A percentile compares a stretch with the other conserved stretches of the same genome.
phyloP scores from a whole-genome alignment of 352 stramenopile genomes.

The Phytophthora pistaciae region DNA sequence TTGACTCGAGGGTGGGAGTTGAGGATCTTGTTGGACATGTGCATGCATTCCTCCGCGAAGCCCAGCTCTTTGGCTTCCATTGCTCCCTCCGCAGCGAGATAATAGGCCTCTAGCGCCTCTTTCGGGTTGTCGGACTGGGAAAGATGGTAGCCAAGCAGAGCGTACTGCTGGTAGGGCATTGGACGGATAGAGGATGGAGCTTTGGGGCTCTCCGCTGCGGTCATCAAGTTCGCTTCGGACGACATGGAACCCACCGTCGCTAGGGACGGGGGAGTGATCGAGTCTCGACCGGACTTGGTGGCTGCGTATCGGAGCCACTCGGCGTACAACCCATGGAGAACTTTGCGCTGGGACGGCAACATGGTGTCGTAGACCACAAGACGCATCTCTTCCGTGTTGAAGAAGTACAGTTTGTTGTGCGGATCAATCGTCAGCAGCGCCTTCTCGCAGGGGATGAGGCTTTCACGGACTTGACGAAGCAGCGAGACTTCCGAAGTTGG shows the following conservation, averaged over 20 bases:
- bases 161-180: slow-evolving; percentile 63
- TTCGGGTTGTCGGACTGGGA: slow-evolving; percentile 65
- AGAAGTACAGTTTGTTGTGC: slow-evolving; percentile 67
- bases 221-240: slow-evolving; percentile 15
- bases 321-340: slow-evolving; percentile 71
- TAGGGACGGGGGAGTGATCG: slow-evolving; percentile 11
- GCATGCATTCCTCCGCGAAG: slow-evolving; percentile 80
- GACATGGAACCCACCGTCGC: slow-evolving; percentile 7
- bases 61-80: slow-evolving; percentile 66
- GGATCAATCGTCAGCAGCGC: slow-evolving; percentile 53
- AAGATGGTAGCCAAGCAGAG: slow-evolving; percentile 74
- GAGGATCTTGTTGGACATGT: slow-evolving; percentile 76
- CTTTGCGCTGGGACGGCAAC: slow-evolving; percentile 70
- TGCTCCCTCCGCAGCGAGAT: slow-evolving; percentile 64
- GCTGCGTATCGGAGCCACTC: slow-evolving; percentile 56
- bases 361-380: slow-evolving; percentile 57
- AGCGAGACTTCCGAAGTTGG: slow-evolving; percentile 54
- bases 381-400: slow-evolving; percentile 72
- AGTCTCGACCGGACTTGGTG: slow-evolving; percentile 4
- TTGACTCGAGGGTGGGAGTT: slow-evolving; percentile 48
- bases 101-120: slow-evolving; percentile 65
- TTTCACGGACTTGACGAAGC: slow-evolving; percentile 65
- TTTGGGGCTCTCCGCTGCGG: slow-evolving; percentile 5
- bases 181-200: slow-evolving; percentile 7
- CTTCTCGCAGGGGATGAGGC: slow-evolving; percentile 70